Evolutionary conservation across 106 monocot genomes (phyloP).

Genomic region (Hemerocallis citrina): DNA sequence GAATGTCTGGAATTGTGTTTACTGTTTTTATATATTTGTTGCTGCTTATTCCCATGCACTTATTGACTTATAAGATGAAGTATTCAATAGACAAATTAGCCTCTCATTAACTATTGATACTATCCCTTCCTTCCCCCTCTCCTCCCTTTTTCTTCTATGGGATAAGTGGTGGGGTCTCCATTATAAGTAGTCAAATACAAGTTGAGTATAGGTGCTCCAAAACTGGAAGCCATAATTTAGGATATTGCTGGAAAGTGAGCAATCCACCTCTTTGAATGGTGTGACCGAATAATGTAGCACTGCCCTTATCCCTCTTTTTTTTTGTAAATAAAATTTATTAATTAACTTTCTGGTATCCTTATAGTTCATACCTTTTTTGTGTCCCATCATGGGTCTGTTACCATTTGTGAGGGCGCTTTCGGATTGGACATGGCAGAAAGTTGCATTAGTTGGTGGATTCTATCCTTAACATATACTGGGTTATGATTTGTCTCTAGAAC

Average conservation of each 20-base stretch:
- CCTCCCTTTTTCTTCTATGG: neutral
- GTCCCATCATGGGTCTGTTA: neutral
- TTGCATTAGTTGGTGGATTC: slow-evolving; percentile 1
- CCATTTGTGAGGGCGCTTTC: slow-evolving; percentile 2
- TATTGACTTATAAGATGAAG: neutral
- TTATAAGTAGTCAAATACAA: slow-evolving; percentile 4
- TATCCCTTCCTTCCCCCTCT: neutral
- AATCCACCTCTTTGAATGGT: neutral
- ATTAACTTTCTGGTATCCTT: neutral
- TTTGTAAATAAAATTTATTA: no score
- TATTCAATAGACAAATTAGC: neutral
- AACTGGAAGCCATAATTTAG: slow-evolving; percentile 3
- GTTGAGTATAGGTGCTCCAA: slow-evolving; percentile 6
- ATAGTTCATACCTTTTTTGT: neutral
- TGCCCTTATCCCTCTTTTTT: no score
- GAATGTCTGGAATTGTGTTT: no score
- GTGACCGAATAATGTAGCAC: neutral
- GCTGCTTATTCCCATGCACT: neutral
- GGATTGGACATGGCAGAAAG: slow-evolving; percentile 1
- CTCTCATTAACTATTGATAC: slow-evolving; percentile 1
- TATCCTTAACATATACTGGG: neutral
- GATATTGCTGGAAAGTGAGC: slow-evolving; percentile 6
- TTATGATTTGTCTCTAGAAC: neutral
- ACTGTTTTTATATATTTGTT: neutral
- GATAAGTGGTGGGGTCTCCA: neutral